Conservation (phyloP, 768 basidiomycete genomes). For the Lenzites betulinus region DNA sequence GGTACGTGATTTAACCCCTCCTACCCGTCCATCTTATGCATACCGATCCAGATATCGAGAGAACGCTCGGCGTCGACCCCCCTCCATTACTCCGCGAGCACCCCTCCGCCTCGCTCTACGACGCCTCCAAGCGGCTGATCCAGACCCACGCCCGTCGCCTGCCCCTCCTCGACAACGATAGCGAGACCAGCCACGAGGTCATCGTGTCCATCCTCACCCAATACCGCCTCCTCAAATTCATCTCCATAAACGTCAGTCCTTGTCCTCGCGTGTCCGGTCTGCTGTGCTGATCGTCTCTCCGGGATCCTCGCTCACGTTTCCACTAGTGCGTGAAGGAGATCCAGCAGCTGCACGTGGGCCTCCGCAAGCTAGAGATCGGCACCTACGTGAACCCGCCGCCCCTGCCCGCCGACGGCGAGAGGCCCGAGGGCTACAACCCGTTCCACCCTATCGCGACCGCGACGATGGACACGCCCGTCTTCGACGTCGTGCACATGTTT, state of each 20-base stretch:
- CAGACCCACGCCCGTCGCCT: constrained; percentile 94
- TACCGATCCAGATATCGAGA: constrained; percentile 79
- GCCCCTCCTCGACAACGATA: constrained; percentile 90
- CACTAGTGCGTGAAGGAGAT: constrained; percentile 83
- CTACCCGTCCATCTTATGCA: constrained; percentile 8
- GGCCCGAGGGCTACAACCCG: constrained; percentile 60
- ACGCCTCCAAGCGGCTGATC: constrained; percentile 87
- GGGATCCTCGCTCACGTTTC: background rate
- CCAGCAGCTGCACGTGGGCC: constrained; percentile 72
- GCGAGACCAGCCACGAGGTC: constrained; percentile 93
- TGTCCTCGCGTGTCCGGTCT: background rate
- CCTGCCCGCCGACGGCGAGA: constrained; percentile 44
- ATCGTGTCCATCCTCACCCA: constrained; percentile 96
- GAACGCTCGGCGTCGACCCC: constrained; percentile 85
- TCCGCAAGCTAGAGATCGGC: constrained; percentile 89
- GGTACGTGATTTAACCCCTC: constrained; percentile 49
- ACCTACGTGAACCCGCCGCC: constrained; percentile 69
- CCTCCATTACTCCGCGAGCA: constrained; percentile 90
- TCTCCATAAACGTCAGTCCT: constrained; percentile 85
- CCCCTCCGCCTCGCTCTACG: constrained; percentile 84
- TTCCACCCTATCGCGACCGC: constrained; percentile 93
- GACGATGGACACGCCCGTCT: constrained; percentile 87
- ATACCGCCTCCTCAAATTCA: constrained; percentile 97
- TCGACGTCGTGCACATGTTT: constrained; percentile 99
- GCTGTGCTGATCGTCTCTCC: background rate